Evolutionary conservation across 768 basidiomycete species (phyloP), one percentile per base, ranked within the genome.

Genomic region (Artomyces pyxidatus): DNA sequence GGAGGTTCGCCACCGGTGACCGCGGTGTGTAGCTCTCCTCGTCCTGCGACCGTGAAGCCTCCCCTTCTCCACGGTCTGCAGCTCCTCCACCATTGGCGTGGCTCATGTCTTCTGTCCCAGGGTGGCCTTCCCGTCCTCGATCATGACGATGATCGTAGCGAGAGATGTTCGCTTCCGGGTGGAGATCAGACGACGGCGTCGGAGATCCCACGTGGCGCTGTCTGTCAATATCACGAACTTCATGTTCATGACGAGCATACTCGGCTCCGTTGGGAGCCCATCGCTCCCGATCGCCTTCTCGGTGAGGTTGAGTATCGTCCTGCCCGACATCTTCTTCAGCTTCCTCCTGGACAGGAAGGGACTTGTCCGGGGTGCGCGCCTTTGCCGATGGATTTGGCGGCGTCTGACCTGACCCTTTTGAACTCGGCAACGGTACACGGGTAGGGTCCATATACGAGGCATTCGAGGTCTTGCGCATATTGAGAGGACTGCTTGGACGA

Each of bases 11-110:
- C 7, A 54, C 55, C 1, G 55, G 55, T 6, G 55, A 57, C 11
- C 55, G 49, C 7, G 55, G 55, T 3, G 55, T 57, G 28, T 55
- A 55, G 48, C 55, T 57, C 42, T 57, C 55, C 38, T 57, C 55
- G 25, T 57, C 55, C 40, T 57, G 53, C 11, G 45, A 47, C 28
- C 53, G 35, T 21, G 46, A 50, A 29, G 41, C 44, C 22, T 49
- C 53, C 32, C 26, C 47, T 35, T 47, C 45, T n/a, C 49, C 37
- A 23, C 39, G 19, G 9, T 41, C 26, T 26, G 19, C 48, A 3
- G 44, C 44, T 7, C 51, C 48, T 32, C 46, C 49, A 10, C 25
- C 53, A 3, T 46, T 45, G 26, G 25, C 35, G n/a, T 35, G 25
- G n/a, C 50, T 43, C 7, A n/a, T 26, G 12, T 30, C 37, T 23